Percentiles rank a stretch among this genome's conserved stretches.
Conservation (phyloP, 306 rosid species). For the Mimosa bimucronata region DNA sequence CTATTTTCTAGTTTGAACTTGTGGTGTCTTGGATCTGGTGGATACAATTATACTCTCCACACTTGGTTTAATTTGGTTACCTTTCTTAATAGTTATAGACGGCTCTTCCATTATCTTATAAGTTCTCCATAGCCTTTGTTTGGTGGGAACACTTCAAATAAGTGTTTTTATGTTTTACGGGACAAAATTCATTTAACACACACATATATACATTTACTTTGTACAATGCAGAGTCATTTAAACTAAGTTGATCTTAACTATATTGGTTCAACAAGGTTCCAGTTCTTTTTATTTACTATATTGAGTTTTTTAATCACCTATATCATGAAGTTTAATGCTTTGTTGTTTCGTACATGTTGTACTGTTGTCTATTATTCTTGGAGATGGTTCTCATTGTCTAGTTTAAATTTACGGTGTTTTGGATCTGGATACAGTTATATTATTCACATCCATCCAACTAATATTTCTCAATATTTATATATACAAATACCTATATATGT, state of each 20-base stretch:
- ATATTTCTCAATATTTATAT: background rate
- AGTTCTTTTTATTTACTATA: background rate
- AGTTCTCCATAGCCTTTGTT: background rate
- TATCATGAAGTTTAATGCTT: background rate
- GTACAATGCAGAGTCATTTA: too few species aligned
- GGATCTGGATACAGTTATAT: background rate
- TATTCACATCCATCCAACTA: background rate
- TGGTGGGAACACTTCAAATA: too few species aligned
- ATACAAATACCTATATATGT: background rate
- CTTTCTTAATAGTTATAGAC: background rate
- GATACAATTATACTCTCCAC: background rate
- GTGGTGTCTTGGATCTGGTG: background rate
- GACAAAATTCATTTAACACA: too few species aligned
- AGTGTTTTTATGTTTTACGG: too few species aligned
- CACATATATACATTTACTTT: too few species aligned
- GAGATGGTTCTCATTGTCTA: background rate
- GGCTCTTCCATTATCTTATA: background rate
- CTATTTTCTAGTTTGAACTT: background rate
- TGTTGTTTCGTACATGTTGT: background rate
- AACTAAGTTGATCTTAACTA: background rate
- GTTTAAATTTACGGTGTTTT: background rate
- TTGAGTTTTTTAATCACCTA: background rate
- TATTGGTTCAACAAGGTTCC: background rate
- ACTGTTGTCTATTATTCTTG: background rate
- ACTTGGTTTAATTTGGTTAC: too few species aligned